A percentile compares a stretch with the other conserved stretches of the same genome.
These are phyloP conservation scores for Xanthoconium purpureum DNA, from an alignment of 768 basidiomycete genomes.

Conservation along the genomic window DNA sequence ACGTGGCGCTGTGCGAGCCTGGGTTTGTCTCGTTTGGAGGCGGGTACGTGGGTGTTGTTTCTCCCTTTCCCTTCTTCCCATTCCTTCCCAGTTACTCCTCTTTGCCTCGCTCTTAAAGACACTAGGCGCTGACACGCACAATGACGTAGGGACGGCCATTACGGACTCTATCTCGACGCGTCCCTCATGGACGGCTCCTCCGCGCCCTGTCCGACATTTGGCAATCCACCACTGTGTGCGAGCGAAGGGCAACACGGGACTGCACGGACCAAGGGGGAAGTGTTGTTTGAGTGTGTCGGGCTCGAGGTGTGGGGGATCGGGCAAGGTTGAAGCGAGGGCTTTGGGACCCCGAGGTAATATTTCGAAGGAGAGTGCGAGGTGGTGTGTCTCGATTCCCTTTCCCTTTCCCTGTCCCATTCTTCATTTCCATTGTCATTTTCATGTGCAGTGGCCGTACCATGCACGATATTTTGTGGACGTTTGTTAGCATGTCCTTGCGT, in stretches of 20 bases:
- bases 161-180: constrained; percentile 85
- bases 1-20: constrained; percentile 82
- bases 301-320: constrained; percentile 89
- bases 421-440: too few species aligned
- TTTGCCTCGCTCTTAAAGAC: too few species aligned
- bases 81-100: too few species aligned
- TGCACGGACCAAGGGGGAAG: constrained; percentile 36
- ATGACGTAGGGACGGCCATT: constrained; percentile 60
- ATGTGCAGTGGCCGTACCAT: too few species aligned
- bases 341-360: too few species aligned
- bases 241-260: constrained; percentile 23
- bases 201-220: constrained; percentile 81
- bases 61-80: too few species aligned
- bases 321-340: neutral
- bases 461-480: too few species aligned
- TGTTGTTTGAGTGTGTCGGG: constrained; percentile 86
- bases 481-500: too few species aligned
- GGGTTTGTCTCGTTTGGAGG: constrained; percentile 87
- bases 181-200: constrained; percentile 81
- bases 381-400: too few species aligned
- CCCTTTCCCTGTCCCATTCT: too few species aligned
- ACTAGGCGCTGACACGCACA: neutral
- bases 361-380: too few species aligned
- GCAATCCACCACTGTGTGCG: constrained; percentile 76
- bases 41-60: constrained; percentile 48